A percentile compares a stretch with the other conserved stretches of the same genome.
phyloP scores from a whole-genome alignment of 2,329 filamentous ascomycete species.

The Nemania sp. region DNA sequence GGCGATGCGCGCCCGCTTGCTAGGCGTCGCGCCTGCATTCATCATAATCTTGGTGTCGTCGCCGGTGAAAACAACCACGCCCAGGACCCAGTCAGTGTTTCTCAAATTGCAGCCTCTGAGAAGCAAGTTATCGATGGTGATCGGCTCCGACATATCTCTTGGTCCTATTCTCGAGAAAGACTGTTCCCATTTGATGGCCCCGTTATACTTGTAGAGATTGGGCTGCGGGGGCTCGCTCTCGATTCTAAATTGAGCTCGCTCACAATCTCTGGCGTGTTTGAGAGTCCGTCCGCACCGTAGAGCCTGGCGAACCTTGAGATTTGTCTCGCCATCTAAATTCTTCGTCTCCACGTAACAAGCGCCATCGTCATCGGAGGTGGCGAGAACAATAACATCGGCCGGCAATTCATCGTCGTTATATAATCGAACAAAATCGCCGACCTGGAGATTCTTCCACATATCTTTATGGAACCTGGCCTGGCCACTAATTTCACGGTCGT shows the following conservation, averaged over 20 bases:
- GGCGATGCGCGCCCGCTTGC: slow-evolving; percentile 87
- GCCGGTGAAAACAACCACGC: slow-evolving; percentile 91
- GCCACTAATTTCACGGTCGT: slow-evolving; percentile 63
- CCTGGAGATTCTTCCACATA: slow-evolving; percentile 91
- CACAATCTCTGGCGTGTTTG: slow-evolving; percentile 89
- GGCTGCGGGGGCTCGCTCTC: slow-evolving; percentile 91
- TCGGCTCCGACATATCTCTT: slow-evolving; percentile 85
- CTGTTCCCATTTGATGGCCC: slow-evolving; percentile 85
- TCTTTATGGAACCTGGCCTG: slow-evolving; percentile 88
- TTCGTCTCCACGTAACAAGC: slow-evolving; percentile 98
- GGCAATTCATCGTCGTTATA: slow-evolving; percentile 97
- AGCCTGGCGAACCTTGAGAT: slow-evolving; percentile 91
- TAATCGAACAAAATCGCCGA: slow-evolving; percentile 93
- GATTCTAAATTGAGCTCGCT: slow-evolving; percentile 81
- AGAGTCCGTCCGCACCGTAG: slow-evolving; percentile 81
- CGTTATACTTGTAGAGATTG: slow-evolving; percentile 95
- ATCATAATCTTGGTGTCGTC: slow-evolving; percentile 99
- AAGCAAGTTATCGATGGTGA: slow-evolving; percentile 92
- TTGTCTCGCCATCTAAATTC: slow-evolving; percentile 96
- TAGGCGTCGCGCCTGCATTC: slow-evolving; percentile 93
- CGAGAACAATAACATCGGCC: slow-evolving; percentile 87
- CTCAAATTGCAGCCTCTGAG: slow-evolving; percentile 90
- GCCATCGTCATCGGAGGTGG: slow-evolving; percentile 91
- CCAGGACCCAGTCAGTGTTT: slow-evolving; percentile 95
- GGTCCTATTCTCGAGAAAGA: slow-evolving; percentile 63